These are phyloP conservation scores for Ophiognomonia clavigignenti-juglandacearum DNA, from an alignment of 2,329 filamentous ascomycete genomes.

Conservation along the genomic window DNA sequence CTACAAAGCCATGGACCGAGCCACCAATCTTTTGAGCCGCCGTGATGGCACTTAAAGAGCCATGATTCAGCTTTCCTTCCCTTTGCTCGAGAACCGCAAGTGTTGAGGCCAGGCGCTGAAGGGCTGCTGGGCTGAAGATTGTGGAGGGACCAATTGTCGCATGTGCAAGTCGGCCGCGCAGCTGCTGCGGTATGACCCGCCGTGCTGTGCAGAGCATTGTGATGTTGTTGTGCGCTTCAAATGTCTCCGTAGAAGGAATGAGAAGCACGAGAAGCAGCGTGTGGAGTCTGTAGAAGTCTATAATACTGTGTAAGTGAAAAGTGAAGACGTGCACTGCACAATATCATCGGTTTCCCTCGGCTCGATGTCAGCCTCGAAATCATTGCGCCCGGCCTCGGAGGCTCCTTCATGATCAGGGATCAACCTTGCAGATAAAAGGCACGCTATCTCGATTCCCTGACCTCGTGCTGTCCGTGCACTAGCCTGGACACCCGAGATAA, in stretches of 20 bases:
- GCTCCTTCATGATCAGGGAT: too few species aligned
- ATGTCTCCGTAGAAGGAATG: background rate
- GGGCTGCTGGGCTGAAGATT: conserved; percentile 43
- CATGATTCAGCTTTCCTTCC: conserved; percentile 78
- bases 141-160: conserved; percentile 24
- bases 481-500: too few species aligned
- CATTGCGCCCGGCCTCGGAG: conserved; percentile 5
- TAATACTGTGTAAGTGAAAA: too few species aligned
- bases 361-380: background rate
- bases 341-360: conserved; percentile 15
- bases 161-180: conserved; percentile 12
- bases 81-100: conserved; percentile 90
- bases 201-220: conserved; percentile 15
- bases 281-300: too few species aligned
- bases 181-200: conserved; percentile 12
- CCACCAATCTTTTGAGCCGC: conserved; percentile 86
- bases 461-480: too few species aligned
- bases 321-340: background rate
- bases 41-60: conserved; percentile 78
- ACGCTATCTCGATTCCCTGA: too few species aligned
- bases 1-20: conserved; percentile 79
- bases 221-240: background rate
- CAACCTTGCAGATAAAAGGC: too few species aligned
- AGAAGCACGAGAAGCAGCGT: background rate
- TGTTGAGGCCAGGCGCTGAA: conserved; percentile 73